Evolutionary conservation across 495 filamentous ascomycete species (phyloP).

Genomic region (Amniculicola lignicola): DNA sequence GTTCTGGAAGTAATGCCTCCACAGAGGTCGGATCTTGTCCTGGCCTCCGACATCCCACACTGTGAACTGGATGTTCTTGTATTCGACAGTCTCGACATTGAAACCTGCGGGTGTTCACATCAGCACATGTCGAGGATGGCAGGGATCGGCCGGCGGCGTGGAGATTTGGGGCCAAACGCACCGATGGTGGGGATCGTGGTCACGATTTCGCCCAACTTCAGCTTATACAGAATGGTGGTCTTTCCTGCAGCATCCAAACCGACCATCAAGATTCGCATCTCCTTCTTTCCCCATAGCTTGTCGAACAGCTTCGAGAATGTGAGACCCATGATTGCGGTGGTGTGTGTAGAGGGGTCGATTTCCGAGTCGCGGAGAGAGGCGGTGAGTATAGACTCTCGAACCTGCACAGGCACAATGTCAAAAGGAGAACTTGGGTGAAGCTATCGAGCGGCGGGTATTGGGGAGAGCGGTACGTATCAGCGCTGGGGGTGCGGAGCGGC

Average conservation of each 20-base stretch:
- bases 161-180: conserved; percentile 52
- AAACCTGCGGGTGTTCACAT: conserved; percentile 64
- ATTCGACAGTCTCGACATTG: conserved; percentile 99
- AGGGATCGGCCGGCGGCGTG: too few species aligned
- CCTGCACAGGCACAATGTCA: conserved; percentile 14
- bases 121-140: conserved; percentile 5
- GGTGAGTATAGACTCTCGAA: conserved; percentile 33
- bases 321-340: conserved; percentile 80
- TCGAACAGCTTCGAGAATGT: conserved; percentile 91
- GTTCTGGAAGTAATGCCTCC: conserved; percentile 99
- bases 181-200: conserved; percentile 99
- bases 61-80: conserved; percentile 99
- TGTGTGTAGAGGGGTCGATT: conserved; percentile 14
- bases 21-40: conserved; percentile 99
- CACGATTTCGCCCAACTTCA: conserved; percentile 99
- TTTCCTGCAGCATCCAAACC: conserved; percentile 99
- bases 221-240: conserved; percentile 99
- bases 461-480: neutral
- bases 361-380: conserved; percentile 24
- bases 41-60: conserved; percentile 99
- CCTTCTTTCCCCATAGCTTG: conserved; percentile 96
- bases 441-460: neutral
- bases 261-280: conserved; percentile 99
- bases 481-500: conserved; percentile 12
- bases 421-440: conserved; percentile 1